phyloP scores from a whole-genome alignment of 2,329 filamentous ascomycete species.

The Ophiostoma sp. region DNA sequence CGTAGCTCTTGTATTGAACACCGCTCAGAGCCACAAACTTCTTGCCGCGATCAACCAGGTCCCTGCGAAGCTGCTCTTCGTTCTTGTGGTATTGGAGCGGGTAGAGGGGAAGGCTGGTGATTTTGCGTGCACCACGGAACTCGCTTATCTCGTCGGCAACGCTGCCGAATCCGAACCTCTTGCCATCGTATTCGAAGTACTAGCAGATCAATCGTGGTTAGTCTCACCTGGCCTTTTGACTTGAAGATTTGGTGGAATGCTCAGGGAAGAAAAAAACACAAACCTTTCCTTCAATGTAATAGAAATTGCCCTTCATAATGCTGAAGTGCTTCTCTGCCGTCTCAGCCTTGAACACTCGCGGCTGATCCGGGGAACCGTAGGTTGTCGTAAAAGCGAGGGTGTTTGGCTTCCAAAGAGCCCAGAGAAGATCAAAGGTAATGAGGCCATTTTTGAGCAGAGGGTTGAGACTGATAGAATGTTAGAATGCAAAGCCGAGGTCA shows the following conservation, averaged over 20 bases:
- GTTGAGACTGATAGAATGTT: conserved; percentile 57
- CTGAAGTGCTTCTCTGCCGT: conserved; percentile 68
- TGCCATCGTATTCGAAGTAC: conserved; percentile 88
- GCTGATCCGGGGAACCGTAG: conserved; percentile 74
- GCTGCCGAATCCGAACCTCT: conserved; percentile 74
- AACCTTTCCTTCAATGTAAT: conserved; percentile 68
- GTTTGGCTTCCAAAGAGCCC: conserved; percentile 87
- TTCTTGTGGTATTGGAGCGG: conserved; percentile 80
- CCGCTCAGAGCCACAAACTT: conserved; percentile 80
- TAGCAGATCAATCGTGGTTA: conserved; percentile 32
- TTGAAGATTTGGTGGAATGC: background rate
- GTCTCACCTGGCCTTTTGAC: background rate
- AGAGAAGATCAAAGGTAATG: conserved; percentile 85
- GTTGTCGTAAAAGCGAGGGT: conserved; percentile 76
- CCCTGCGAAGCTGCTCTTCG: conserved; percentile 60
- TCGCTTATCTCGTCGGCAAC: conserved; percentile 67
- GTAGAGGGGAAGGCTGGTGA: conserved; percentile 74
- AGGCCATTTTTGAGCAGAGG: conserved; percentile 78
- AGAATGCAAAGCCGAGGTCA: background rate
- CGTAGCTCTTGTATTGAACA: conserved; percentile 78
- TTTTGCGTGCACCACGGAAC: conserved; percentile 81
- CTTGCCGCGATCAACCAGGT: conserved; percentile 77
- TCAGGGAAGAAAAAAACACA: background rate
- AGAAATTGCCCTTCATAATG: conserved; percentile 72
- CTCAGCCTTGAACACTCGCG: conserved; percentile 80